These are phyloP conservation scores for Myxozyma neotropica DNA, from an alignment of 805 yeast genomes.

Conservation along the genomic window DNA sequence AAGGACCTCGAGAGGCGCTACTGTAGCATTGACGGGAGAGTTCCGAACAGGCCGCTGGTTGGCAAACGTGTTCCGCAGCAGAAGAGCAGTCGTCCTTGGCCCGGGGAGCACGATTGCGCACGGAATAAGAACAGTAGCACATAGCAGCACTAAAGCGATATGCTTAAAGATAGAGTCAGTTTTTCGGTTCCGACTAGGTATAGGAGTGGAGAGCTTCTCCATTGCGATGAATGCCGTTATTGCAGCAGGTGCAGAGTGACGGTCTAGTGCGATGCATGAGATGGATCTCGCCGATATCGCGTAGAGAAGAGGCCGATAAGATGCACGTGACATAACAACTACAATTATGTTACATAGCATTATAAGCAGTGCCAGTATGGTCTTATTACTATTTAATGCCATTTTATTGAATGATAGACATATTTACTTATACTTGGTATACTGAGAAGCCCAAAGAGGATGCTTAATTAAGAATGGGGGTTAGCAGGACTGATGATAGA, in stretches of 20 bases:
- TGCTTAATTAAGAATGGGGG: no score
- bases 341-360: neutral
- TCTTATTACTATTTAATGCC: no score
- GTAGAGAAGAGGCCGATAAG: neutral
- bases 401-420: no score
- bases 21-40: neutral
- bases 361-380: neutral
- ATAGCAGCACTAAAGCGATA: neutral
- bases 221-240: neutral
- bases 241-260: no score
- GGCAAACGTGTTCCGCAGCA: neutral
- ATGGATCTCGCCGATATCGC: no score
- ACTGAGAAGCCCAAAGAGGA: no score
- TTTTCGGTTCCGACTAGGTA: neutral
- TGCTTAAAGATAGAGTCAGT: neutral
- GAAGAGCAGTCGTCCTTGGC: neutral
- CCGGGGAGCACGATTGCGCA: conserved; percentile 11
- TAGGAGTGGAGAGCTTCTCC: neutral
- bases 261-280: neutral
- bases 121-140: conserved; percentile 8
- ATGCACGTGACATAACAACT: neutral
- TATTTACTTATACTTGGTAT: no score
- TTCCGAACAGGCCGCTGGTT: neutral
- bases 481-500: no score
- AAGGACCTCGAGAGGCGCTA: conserved; percentile 28